Evolutionary conservation across 768 basidiomycete species (phyloP).

Genomic region (Phaffia australis): DNA sequence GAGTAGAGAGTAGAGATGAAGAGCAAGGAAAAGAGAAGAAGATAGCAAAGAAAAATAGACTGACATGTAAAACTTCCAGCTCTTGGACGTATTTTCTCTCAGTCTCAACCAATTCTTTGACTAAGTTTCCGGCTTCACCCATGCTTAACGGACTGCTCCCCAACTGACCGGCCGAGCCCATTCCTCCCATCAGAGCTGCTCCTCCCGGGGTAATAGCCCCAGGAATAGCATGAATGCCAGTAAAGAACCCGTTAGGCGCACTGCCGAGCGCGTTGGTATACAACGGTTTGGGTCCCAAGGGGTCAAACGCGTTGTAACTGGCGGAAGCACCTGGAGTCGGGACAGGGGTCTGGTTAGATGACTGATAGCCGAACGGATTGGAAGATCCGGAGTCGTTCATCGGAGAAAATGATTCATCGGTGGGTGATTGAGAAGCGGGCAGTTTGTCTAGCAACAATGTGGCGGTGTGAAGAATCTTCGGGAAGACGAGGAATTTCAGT

Average conservation of each 20-base stretch:
- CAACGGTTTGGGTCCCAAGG: background rate
- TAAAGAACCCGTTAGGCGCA: conserved; percentile 29
- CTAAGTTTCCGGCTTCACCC: conserved; percentile 61
- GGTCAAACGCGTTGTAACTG: too few species aligned
- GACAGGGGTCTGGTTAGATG: background rate
- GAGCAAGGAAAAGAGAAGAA: background rate
- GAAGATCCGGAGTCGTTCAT: conserved; percentile 23
- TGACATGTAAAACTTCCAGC: conserved; percentile 87
- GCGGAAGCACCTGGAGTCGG: background rate
- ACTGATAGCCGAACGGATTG: background rate
- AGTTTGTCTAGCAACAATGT: conserved; percentile 69
- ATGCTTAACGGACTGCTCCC: conserved; percentile 39
- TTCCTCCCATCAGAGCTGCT: conserved; percentile 25
- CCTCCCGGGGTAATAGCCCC: conserved; percentile 39
- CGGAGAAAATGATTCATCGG: conserved; percentile 40
- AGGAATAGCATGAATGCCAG: conserved; percentile 20
- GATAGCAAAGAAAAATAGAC: conserved; percentile 31
- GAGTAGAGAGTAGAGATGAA: background rate
- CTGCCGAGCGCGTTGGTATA: conserved; percentile 29
- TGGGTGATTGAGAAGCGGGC: conserved; percentile 41
- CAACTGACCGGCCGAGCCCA: background rate
- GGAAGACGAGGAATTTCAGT: background rate
- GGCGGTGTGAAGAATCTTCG: conserved; percentile 78
- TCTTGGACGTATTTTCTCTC: conserved; percentile 96
- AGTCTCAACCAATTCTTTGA: conserved; percentile 72